These are phyloP conservation scores for Leccinum imitatum DNA, from an alignment of 768 basidiomycete genomes.

Conservation along the genomic window DNA sequence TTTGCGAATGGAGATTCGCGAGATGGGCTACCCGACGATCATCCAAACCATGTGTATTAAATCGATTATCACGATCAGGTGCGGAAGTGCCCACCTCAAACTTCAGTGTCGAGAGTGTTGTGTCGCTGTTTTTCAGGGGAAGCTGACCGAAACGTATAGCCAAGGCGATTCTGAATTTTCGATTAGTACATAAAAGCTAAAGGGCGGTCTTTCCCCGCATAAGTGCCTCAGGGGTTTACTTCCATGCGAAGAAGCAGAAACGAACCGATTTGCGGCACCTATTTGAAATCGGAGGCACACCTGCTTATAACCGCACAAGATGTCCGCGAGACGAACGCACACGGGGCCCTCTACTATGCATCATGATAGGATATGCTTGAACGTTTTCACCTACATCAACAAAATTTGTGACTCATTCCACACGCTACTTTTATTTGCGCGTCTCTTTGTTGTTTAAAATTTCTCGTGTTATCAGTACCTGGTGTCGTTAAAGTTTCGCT, in stretches of 20 bases:
- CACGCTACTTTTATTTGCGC: too few relatives aligned
- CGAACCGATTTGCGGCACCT: not conserved
- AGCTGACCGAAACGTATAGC: not conserved
- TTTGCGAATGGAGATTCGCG: not conserved
- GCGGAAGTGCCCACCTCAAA: not conserved
- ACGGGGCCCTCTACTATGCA: too few relatives aligned
- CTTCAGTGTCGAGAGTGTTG: not conserved
- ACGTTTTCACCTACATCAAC: not conserved
- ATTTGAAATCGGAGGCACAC: not conserved
- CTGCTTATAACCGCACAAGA: not conserved
- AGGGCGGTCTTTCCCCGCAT: not conserved
- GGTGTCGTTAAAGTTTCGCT: not conserved
- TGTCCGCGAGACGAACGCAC: not conserved
- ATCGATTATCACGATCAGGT: not conserved
- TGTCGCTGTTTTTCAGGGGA: not conserved
- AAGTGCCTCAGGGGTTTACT: not conserved
- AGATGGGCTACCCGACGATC: not conserved
- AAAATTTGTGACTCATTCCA: too few relatives aligned
- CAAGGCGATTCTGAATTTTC: not conserved
- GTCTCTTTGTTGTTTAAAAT: not conserved
- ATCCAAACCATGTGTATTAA: not conserved
- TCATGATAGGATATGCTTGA: not conserved
- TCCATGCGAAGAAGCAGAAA: not conserved
- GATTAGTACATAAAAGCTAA: not conserved
- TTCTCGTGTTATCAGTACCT: too few relatives aligned